phyloP scores from a whole-genome alignment of 805 yeast genomes.

The Myxozyma melibiosi region DNA sequence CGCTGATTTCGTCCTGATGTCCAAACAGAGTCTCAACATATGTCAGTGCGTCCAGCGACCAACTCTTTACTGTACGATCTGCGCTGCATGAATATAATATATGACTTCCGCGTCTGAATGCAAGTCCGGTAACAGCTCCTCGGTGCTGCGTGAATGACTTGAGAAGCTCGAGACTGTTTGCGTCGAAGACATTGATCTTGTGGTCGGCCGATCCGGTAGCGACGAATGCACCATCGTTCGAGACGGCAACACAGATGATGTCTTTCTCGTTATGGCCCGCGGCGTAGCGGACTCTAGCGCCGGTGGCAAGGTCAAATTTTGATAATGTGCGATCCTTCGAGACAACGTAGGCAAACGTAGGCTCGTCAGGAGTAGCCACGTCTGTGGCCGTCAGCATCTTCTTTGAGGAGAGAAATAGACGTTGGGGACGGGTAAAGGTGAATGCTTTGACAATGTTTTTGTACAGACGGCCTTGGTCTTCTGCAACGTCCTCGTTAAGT shows the following conservation, averaged over 20 bases:
- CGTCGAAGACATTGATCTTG: slow-evolving; percentile 81
- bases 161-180: slow-evolving; percentile 72
- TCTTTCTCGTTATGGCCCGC: slow-evolving; percentile 72
- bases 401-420: slow-evolving; percentile 19
- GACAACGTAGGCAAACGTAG: slow-evolving; percentile 71
- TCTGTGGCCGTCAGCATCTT: slow-evolving; percentile 20
- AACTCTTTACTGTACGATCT: slow-evolving; percentile 87
- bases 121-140: slow-evolving; percentile 70
- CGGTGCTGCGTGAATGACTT: slow-evolving; percentile 74
- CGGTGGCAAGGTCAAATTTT: slow-evolving; percentile 76
- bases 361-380: slow-evolving; percentile 42
- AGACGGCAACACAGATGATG: slow-evolving; percentile 75
- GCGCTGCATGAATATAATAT: slow-evolving; percentile 91
- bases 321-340: slow-evolving; percentile 79
- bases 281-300: slow-evolving; percentile 59
- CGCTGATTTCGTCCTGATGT: slow-evolving; percentile 88
- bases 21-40: slow-evolving; percentile 92
- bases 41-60: slow-evolving; percentile 79
- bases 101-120: slow-evolving; percentile 78
- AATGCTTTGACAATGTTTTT: slow-evolving; percentile 43
- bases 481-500: slow-evolving; percentile 85
- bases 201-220: slow-evolving; percentile 91
- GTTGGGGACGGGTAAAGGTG: slow-evolving; percentile 15
- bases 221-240: slow-evolving; percentile 83
- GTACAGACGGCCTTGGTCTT: slow-evolving; percentile 80